Conservation (phyloP, 306 rosid species). For the Vigna mungo region DNA sequence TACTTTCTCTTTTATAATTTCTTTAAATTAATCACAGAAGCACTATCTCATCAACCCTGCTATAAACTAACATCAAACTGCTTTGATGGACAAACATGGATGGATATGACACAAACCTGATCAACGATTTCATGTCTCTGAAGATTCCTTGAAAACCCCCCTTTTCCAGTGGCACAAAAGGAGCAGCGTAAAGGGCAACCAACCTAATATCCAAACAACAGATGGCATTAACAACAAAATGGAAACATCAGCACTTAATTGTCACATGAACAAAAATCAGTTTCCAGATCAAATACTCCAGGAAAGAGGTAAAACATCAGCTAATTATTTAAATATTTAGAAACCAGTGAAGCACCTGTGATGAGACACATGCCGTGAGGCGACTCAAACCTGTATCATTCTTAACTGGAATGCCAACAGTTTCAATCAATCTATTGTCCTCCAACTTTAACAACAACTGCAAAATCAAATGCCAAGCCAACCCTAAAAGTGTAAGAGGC, state of each 20-base stretch:
- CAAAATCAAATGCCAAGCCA: constrained; percentile 42
- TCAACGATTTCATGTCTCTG: constrained; percentile 85
- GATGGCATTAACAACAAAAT: constrained; percentile 16
- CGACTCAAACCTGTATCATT: constrained; percentile 67
- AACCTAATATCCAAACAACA: constrained; percentile 64
- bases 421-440: constrained; percentile 90
- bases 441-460: constrained; percentile 92
- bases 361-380: constrained; percentile 96
- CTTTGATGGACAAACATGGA: constrained; percentile 20
- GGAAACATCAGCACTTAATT: constrained; percentile 27
- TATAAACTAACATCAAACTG: constrained; percentile 37
- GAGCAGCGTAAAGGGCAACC: constrained; percentile 96
- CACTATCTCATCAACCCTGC: constrained; percentile 20
- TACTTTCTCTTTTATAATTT: neutral
- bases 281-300: constrained; percentile 34
- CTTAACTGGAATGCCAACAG: constrained; percentile 92
- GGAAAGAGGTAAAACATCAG: constrained; percentile 31
- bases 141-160: constrained; percentile 95
- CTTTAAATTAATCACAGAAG: constrained; percentile 22
- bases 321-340: constrained; percentile 20
- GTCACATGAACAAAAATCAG: constrained; percentile 15
- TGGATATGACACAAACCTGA: constrained; percentile 64
- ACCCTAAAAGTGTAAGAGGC: constrained; percentile 9
- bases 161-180: constrained; percentile 98
- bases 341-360: constrained; percentile 69